Base-by-base conservation (phyloP, 352 stramenopile genomes). In the Hyaloperonospora brassicae region DNA sequence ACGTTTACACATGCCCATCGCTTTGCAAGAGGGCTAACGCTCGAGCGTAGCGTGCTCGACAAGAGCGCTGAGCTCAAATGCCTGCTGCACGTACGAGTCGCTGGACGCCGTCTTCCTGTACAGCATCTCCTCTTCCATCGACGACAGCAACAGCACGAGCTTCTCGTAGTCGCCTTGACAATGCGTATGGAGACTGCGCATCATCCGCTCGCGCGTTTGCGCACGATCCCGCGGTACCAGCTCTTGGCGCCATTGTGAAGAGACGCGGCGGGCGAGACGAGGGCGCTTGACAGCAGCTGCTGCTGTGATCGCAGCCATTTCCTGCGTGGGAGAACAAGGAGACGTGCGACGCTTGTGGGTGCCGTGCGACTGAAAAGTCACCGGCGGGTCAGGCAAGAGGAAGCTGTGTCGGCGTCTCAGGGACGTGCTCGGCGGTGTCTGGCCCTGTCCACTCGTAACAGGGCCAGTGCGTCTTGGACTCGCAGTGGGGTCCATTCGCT, bases 81-180 rank as follows among this genome's bases (percentile, higher is more conserved):
- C 72, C 57, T 89, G 79, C 22, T 83, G 55, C 47, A 73, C 64
- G 52, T 88, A 92, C 52, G 86, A 71, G 44, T 84, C 64, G 44
- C 65, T 79, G 23, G 82, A 84, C 30, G 60, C 79, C 9, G 76
- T 86, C 42, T 84, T 81, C 47, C 87, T 72, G 58, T 92, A 77
- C 52, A 92, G 57, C 31, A 92, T 60, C 59, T 92, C 79, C 57
- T 92, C 82, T 40, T 92, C 82, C 64, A 92, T 72, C 9, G 82
- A 71, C 10, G 77, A 70, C 2, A 89, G 54, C 25, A 92, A 57
- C 14, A 70, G 46, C 51, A 88, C 52, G 22, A 92, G 72, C 42
- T 69, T 61, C n/a, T 89, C 76, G 44, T 82, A 87, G 59, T 87
- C 70, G 34, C 68, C 74, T 10, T 75, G 62, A 45, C 67, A 76